Conservation (phyloP, 2,329 filamentous ascomycete genomes). For the Chaetomium sp. region DNA sequence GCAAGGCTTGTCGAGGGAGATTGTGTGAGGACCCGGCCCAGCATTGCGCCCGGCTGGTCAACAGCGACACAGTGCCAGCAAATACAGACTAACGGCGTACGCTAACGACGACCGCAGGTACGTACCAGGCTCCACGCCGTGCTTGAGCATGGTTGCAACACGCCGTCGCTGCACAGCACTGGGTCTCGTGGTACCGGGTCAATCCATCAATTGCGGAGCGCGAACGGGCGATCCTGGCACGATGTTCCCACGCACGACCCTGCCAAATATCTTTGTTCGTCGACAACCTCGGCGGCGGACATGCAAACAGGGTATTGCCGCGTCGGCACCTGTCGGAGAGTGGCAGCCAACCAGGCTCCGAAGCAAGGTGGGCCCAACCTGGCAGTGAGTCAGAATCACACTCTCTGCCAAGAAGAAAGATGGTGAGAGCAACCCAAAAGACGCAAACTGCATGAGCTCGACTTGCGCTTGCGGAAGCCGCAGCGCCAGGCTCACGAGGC, state of each 20-base stretch:
- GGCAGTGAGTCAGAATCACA: constrained; percentile 8
- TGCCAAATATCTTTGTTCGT: constrained; percentile 12
- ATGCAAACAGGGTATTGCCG: neutral
- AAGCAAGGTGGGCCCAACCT: neutral
- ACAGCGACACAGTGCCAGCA: constrained; percentile 13
- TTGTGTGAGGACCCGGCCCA: neutral
- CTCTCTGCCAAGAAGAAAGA: too few relatives aligned
- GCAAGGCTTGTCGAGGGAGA: constrained; percentile 7
- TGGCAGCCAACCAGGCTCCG: neutral
- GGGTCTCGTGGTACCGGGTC: constrained; percentile 18
- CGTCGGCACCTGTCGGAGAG: neutral
- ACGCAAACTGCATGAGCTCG: too few relatives aligned
- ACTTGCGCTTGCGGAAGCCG: too few relatives aligned
- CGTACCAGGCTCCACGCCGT: constrained; percentile 8
- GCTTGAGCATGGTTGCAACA: constrained; percentile 17
- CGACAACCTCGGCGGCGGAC: neutral
- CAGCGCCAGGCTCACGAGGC: too few relatives aligned
- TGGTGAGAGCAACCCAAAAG: too few relatives aligned
- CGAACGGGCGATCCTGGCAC: constrained; percentile 14
- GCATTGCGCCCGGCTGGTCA: neutral
- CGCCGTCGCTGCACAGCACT: constrained; percentile 12
- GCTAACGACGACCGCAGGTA: neutral
- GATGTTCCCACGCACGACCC: constrained; percentile 3
- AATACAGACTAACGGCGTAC: neutral
- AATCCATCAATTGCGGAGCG: constrained; percentile 19